Conservation (phyloP, 257 asterid species). For the Forsythia suspensa region DNA sequence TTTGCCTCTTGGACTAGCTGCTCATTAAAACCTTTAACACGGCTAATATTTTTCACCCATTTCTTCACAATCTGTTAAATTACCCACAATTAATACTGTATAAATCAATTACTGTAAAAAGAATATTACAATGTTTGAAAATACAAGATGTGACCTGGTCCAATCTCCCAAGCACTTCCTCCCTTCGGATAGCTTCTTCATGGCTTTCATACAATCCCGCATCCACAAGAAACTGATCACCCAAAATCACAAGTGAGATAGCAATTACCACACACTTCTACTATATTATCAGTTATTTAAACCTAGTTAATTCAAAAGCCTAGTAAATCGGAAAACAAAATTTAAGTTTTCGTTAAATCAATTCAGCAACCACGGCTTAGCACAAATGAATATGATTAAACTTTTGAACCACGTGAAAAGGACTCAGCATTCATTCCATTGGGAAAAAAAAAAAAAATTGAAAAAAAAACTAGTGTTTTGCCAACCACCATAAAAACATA, state of each 20-base stretch:
- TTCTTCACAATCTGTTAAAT: slow-evolving; percentile 71
- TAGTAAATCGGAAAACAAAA: not conserved
- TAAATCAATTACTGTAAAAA: slow-evolving; percentile 15
- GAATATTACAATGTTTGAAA: slow-evolving; percentile 3
- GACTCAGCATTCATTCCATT: slow-evolving; percentile 7
- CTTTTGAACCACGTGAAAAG: not conserved
- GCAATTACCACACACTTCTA: slow-evolving; percentile 7
- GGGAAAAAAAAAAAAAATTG: too few relatives aligned
- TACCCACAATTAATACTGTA: slow-evolving; percentile 29
- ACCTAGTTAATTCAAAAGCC: not conserved
- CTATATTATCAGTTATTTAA: slow-evolving; percentile 1
- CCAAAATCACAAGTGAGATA: slow-evolving; percentile 17
- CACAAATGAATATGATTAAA: not conserved
- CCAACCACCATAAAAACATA: too few relatives aligned
- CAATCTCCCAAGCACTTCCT: slow-evolving; percentile 94
- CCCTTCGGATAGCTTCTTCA: slow-evolving; percentile 85
- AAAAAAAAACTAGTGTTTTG: not conserved
- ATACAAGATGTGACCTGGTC: slow-evolving; percentile 64
- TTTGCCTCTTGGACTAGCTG: slow-evolving; percentile 74
- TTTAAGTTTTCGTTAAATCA: not conserved
- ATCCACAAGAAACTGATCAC: slow-evolving; percentile 70
- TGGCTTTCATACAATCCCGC: slow-evolving; percentile 83
- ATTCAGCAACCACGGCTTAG: not conserved
- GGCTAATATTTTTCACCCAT: slow-evolving; percentile 81
- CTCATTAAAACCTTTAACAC: slow-evolving; percentile 72